A percentile compares a stretch with the other conserved stretches of the same genome.
Evolutionary conservation across 2,329 filamentous ascomycete genomes (phyloP).

Genomic region (Exophiala lecanii-corni): DNA sequence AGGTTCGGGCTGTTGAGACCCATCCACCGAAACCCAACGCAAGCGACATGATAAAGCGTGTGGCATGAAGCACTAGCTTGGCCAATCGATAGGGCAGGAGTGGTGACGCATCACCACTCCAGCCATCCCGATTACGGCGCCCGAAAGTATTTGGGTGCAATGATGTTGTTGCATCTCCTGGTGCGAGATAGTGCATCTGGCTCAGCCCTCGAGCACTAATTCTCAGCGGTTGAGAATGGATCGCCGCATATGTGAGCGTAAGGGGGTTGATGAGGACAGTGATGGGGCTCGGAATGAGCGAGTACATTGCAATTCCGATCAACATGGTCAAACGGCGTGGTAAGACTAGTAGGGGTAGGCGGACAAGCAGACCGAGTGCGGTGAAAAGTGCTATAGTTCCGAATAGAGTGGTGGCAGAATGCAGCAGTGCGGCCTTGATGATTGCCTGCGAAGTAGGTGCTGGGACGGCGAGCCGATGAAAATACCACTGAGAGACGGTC

Average conservation of each 20-base stretch:
- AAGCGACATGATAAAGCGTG: slow-evolving; percentile 83
- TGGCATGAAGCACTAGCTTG: slow-evolving; percentile 86
- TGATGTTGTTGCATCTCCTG: slow-evolving; percentile 68
- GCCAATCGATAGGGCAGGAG: slow-evolving; percentile 86
- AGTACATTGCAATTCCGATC: slow-evolving; percentile 67
- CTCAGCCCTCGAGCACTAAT: slow-evolving; percentile 73
- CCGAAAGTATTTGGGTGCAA: slow-evolving; percentile 39
- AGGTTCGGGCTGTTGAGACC: slow-evolving; percentile 82
- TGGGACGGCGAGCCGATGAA: slow-evolving; percentile 80
- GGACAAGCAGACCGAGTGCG: slow-evolving; percentile 71
- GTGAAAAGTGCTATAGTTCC: slow-evolving; percentile 89
- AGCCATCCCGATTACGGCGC: slow-evolving; percentile 22
- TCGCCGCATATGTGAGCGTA: slow-evolving; percentile 85
- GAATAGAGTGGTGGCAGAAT: slow-evolving; percentile 81
- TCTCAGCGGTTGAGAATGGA: slow-evolving; percentile 80
- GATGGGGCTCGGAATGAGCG: slow-evolving; percentile 78
- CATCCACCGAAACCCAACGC: slow-evolving; percentile 92
- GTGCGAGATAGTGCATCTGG: slow-evolving; percentile 74
- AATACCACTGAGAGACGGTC: slow-evolving; percentile 98
- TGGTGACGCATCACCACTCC: slow-evolving; percentile 39
- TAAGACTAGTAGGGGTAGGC: slow-evolving; percentile 78
- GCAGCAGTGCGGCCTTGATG: slow-evolving; percentile 73
- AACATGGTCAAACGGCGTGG: slow-evolving; percentile 69
- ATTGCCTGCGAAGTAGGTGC: slow-evolving; percentile 73
- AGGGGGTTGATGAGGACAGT: slow-evolving; percentile 84